Evolutionary conservation across 345 rosid species (phyloP).

Genomic region (Eucalyptus melliodora): DNA sequence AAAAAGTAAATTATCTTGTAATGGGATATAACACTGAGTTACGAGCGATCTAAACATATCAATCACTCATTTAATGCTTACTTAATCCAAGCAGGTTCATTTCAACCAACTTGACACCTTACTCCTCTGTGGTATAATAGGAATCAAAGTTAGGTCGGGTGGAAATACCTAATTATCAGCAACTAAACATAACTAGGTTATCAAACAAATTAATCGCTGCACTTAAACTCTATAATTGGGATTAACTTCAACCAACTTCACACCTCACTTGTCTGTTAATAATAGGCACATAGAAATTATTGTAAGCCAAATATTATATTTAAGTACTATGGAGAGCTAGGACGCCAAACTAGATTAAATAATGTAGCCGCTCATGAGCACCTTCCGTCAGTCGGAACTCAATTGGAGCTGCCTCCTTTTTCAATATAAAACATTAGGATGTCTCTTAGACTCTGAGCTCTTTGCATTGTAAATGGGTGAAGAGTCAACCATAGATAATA

Average conservation of each 20-base stretch:
- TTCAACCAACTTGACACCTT: not conserved
- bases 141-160: not conserved
- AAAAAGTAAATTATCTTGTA: not conserved
- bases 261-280: not conserved
- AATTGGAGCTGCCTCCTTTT: not conserved
- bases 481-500: not conserved
- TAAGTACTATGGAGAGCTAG: not conserved
- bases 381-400: not conserved
- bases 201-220: not conserved
- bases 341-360: not conserved
- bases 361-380: not conserved
- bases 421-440: not conserved
- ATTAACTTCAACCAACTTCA: not conserved
- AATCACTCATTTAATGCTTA: not conserved
- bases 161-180: not conserved
- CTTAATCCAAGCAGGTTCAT: not conserved
- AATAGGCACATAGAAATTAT: not conserved
- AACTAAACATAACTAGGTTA: not conserved
- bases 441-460: not conserved
- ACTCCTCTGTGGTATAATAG: not conserved
- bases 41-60: not conserved
- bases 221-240: not conserved
- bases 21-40: not conserved
- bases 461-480: not conserved
- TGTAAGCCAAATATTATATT: not conserved